Percentiles rank a stretch among this genome's conserved stretches.
These are phyloP conservation scores for Echria macrotheca DNA, from an alignment of 495 filamentous ascomycete species.

Conservation along the genomic window DNA sequence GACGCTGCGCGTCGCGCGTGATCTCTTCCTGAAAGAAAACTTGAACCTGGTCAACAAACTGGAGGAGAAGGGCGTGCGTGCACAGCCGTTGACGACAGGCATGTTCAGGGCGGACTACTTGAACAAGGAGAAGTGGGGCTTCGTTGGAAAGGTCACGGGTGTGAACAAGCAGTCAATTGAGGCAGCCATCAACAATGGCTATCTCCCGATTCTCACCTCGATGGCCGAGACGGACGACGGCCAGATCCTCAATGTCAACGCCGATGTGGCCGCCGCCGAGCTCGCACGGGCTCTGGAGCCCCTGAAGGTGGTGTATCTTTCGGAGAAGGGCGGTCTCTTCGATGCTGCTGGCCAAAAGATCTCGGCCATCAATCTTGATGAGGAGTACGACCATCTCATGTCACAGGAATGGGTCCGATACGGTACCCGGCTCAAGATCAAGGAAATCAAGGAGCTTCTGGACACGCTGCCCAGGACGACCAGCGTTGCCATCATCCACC, in stretches of 20 bases:
- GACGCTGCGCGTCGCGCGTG: conserved; percentile 82
- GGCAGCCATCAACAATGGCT: conserved; percentile 85
- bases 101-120: conserved; percentile 95
- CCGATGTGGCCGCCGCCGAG: conserved; percentile 93
- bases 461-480: conserved; percentile 82
- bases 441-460: conserved; percentile 93
- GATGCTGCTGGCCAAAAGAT: conserved; percentile 95
- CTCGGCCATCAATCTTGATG: conserved; percentile 94
- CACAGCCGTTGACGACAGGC: conserved; percentile 85
- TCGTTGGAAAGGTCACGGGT: conserved; percentile 91
- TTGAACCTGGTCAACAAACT: conserved; percentile 89
- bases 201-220: conserved; percentile 89
- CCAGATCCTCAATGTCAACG: conserved; percentile 96
- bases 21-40: conserved; percentile 94
- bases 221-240: conserved; percentile 94
- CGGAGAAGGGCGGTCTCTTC: conserved; percentile 94
- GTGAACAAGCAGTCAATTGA: conserved; percentile 91
- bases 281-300: conserved; percentile 85
- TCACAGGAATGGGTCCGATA: conserved; percentile 93
- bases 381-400: conserved; percentile 95
- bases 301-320: conserved; percentile 96
- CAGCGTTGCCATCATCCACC: conserved; percentile 96
- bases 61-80: conserved; percentile 85
- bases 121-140: conserved; percentile 88
- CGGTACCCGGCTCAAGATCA: conserved; percentile 95